Evolutionary conservation across 305 asterid genomes (phyloP).

Genomic region (Fraxinus floribunda): DNA sequence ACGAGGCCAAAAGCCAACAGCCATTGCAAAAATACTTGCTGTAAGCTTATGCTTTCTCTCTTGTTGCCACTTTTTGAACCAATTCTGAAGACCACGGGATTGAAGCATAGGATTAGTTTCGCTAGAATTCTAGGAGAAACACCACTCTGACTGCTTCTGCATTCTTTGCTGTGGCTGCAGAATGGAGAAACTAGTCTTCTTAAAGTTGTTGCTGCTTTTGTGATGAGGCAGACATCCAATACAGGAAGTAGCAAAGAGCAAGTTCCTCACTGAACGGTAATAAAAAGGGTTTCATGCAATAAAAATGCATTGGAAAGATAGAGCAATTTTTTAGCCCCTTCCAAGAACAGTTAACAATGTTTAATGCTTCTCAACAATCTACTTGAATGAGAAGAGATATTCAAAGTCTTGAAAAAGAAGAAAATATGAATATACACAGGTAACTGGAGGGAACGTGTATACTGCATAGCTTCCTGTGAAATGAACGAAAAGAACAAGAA

Average conservation of each 20-base stretch:
- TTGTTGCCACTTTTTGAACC: constrained; percentile 89
- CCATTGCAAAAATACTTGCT: constrained; percentile 71
- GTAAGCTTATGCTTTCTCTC: constrained; percentile 64
- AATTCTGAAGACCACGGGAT: constrained; percentile 47
- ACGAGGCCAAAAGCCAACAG: constrained; percentile 53
- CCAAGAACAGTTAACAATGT: neutral
- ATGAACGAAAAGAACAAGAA: neutral
- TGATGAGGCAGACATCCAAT: constrained; percentile 5
- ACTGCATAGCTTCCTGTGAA: too few relatives aligned
- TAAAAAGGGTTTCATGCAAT: neutral
- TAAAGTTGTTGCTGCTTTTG: neutral
- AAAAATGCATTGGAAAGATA: neutral
- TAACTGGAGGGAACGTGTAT: neutral
- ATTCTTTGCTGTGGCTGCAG: constrained; percentile 32
- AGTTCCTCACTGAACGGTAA: constrained; percentile 43
- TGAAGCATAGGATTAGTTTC: constrained; percentile 42
- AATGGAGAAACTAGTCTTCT: constrained; percentile 25
- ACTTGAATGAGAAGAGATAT: neutral
- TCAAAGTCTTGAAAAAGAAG: neutral
- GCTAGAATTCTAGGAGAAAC: constrained; percentile 16
- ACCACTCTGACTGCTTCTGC: constrained; percentile 23
- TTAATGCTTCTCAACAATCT: neutral
- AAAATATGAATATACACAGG: neutral
- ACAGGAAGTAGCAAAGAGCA: constrained; percentile 30
- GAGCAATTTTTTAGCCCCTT: neutral